A percentile compares a stretch with the other conserved stretches of the same genome.
phyloP scores from a whole-genome alignment of 2,329 filamentous ascomycete species.

The Penicillium sp. region DNA sequence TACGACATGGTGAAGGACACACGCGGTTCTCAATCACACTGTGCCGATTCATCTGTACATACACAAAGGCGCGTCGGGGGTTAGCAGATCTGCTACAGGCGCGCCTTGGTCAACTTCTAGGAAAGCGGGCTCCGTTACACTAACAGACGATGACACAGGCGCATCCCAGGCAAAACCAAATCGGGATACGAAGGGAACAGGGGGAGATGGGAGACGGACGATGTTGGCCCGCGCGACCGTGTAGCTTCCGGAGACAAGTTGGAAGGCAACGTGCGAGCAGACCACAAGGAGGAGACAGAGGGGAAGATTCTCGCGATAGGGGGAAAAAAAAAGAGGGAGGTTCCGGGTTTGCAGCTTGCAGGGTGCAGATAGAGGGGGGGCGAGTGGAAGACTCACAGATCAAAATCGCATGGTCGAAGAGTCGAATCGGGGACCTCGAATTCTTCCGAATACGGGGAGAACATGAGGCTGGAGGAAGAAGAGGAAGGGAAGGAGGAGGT shows the following conservation, averaged over 20 bases:
- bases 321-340: constrained; percentile 4
- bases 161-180: constrained; percentile 36
- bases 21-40: constrained; percentile 33
- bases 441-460: constrained; percentile 30
- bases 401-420: constrained; percentile 30
- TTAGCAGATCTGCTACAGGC: constrained; percentile 37
- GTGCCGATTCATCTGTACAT: constrained; percentile 41
- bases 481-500: constrained; percentile 4
- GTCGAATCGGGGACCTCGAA: constrained; percentile 29
- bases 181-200: constrained; percentile 22
- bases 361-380: constrained; percentile 4
- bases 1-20: constrained; percentile 42
- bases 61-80: constrained; percentile 34
- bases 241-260: too few relatives aligned
- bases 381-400: constrained; percentile 22
- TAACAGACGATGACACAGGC: constrained; percentile 38
- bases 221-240: too few relatives aligned
- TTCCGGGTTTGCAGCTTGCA: neutral
- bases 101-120: constrained; percentile 32
- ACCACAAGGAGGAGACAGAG: too few relatives aligned
- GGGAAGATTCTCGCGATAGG: neutral
- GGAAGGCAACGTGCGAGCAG: too few relatives aligned
- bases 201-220: constrained; percentile 10
- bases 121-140: constrained; percentile 36
- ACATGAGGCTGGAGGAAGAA: constrained; percentile 24